Evolutionary conservation across 768 basidiomycete genomes (phyloP).

Genomic region (Pleurotus ostreatus): DNA sequence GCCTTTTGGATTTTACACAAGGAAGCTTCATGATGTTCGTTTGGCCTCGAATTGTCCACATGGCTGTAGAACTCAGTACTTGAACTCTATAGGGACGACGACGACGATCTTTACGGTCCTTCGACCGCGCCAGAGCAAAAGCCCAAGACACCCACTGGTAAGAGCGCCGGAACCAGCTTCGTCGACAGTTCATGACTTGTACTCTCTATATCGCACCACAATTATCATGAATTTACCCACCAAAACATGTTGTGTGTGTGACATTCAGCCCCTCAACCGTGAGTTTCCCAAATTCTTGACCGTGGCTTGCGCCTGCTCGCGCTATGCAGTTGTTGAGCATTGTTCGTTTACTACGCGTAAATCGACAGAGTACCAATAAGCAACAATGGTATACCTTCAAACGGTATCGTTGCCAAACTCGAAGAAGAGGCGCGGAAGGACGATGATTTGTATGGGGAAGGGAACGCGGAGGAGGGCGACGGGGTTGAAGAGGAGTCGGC

Average conservation of each 20-base stretch:
- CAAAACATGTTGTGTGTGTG: slow-evolving; percentile 33
- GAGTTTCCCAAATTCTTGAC: slow-evolving; percentile 34
- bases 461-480: slow-evolving; percentile 37
- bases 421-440: slow-evolving; percentile 37
- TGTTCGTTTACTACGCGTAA: slow-evolving; percentile 13
- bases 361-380: slow-evolving; percentile 27
- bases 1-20: neutral
- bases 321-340: slow-evolving; percentile 3
- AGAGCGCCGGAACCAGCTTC: slow-evolving; percentile 1
- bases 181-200: slow-evolving; percentile 7
- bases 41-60: neutral
- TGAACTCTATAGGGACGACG: slow-evolving; percentile 2
- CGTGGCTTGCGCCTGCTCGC: slow-evolving; percentile 7
- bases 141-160: slow-evolving; percentile 7
- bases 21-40: neutral
- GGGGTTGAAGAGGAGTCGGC: slow-evolving; percentile 36
- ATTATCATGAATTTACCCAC: slow-evolving; percentile 39
- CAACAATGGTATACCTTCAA: slow-evolving; percentile 39
- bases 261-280: slow-evolving; percentile 58
- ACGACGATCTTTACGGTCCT: slow-evolving; percentile 5
- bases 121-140: neutral
- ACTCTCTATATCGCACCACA: slow-evolving; percentile 17
- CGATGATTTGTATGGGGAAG: slow-evolving; percentile 29
- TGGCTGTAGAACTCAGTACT: neutral
- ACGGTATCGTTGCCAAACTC: slow-evolving; percentile 46